Base-by-base conservation (phyloP, 371 early-diverging fungal species). In the Mortierella sp. region DNA sequence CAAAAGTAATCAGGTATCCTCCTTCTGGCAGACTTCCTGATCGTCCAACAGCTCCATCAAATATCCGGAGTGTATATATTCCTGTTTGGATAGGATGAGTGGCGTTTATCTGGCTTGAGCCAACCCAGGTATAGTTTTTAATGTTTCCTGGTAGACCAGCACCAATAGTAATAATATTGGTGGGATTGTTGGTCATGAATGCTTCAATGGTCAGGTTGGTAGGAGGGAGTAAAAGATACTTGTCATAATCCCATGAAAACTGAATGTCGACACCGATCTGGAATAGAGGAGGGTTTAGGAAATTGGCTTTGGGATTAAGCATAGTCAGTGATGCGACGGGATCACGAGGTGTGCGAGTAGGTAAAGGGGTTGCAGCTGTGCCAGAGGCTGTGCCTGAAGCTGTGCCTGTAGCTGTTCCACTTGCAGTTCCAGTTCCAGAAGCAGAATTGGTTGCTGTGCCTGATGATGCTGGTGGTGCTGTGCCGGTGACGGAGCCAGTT, bases 191-290 rank as follows among this genome's bases (percentile, higher is more conserved):
- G 22, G 61, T 6, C 35, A 17, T 13, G 22, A 23, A 71, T 15
- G 75, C 75, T n/a, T 80, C 72, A 42, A 80, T 67, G 15, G 81
- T 80, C 43, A 80, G 31, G 42, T 80, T 80, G 56, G 68, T 32
- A 0, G 71, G 71, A 3, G 49, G 59, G 3, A 71, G 28, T 43
- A 35, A 6, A 3, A 75, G 72, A 37, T 71, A 43, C 0, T 66
- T 28, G 68, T 67, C 66, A 67, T 59, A 64, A 4, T 47, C 29
- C 81, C 81, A 80, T 28, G 64, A 7, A 42, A 80, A 80, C 3
- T 19, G n/a, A n/a, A 80, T 65, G 34, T 80, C 68, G 10, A 28
- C 28, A 3, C 81, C 81, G 47, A 80, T 60, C 8, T 65, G 47
- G 34, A 75, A 75, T 19, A 80, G 34, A 2, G 75, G 75, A 7